These are phyloP conservation scores for Leccinum pachyderme DNA, from an alignment of 1,284 basidiomycete species.

Conservation along the genomic window DNA sequence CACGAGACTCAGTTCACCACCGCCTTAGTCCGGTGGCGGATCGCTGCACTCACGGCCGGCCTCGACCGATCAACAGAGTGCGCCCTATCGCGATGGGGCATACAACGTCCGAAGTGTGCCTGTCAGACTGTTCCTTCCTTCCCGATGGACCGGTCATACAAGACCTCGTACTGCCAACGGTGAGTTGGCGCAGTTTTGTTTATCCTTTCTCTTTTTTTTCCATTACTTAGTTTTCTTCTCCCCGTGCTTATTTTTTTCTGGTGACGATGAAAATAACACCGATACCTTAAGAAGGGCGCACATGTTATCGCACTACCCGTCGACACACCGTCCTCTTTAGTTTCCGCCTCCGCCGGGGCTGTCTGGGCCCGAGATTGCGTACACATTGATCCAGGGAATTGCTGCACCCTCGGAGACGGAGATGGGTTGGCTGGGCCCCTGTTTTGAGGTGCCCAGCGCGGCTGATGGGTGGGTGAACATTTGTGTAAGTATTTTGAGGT, in stretches of 20 bases:
- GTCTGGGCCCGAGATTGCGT: conserved; percentile 48
- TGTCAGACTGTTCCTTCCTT: conserved; percentile 75
- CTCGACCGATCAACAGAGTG: conserved; percentile 61
- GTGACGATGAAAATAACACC: background rate
- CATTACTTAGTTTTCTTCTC: background rate
- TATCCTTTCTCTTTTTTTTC: background rate
- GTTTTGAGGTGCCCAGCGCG: conserved; percentile 59
- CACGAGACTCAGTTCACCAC: conserved; percentile 48
- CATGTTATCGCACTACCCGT: conserved; percentile 60
- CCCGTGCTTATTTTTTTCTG: background rate
- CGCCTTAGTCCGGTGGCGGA: conserved; percentile 45
- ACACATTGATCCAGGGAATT: conserved; percentile 85
- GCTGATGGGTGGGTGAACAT: conserved; percentile 95
- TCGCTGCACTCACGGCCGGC: conserved; percentile 65
- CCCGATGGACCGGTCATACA: conserved; percentile 91
- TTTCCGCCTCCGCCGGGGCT: conserved; percentile 46
- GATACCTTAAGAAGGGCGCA: conserved; percentile 51
- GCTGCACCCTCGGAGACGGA: conserved; percentile 82
- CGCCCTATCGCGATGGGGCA: conserved; percentile 67
- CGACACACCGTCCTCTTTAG: conserved; percentile 61
- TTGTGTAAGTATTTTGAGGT: conserved; percentile 62
- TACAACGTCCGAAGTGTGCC: conserved; percentile 87
- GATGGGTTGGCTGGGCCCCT: conserved; percentile 90
- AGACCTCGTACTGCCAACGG: conserved; percentile 81
- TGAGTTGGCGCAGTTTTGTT: conserved; percentile 29